These are phyloP conservation scores for thale cress (Arabidopsis thaliana) DNA, from an alignment of 345 rosid species.

Conservation along the genomic window DNA sequence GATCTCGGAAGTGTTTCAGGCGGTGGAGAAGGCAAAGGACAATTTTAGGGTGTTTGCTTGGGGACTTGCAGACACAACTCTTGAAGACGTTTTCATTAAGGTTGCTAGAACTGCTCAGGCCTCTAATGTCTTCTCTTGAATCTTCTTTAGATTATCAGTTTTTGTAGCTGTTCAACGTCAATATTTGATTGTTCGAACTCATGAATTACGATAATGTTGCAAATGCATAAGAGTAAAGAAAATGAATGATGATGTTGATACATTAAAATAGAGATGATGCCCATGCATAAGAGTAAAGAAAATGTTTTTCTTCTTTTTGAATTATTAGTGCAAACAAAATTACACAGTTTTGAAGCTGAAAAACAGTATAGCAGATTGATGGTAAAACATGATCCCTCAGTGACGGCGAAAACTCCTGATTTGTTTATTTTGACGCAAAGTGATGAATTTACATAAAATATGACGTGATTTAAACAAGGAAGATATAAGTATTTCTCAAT, in stretches of 20 bases:
- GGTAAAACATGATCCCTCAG: background rate
- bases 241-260: too few species aligned
- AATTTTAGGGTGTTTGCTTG: slow-evolving; percentile 80
- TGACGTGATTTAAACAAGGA: background rate
- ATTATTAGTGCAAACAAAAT: too few species aligned
- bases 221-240: too few species aligned
- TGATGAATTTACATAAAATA: background rate
- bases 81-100: slow-evolving; percentile 97
- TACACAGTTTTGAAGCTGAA: too few species aligned
- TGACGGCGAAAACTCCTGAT: background rate
- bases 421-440: background rate
- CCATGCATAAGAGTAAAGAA: too few species aligned
- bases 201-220: too few species aligned
- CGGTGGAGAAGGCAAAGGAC: slow-evolving; percentile 79
- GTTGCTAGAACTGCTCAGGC: slow-evolving; percentile 63
- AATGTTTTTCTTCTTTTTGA: too few species aligned
- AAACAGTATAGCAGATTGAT: background rate
- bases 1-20: slow-evolving; percentile 70
- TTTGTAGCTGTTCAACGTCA: too few species aligned
- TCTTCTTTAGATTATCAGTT: background rate
- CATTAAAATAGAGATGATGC: too few species aligned
- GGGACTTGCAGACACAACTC: slow-evolving; percentile 90
- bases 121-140: slow-evolving; percentile 47
- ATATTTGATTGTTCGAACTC: too few species aligned
- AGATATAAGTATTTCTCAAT: too few species aligned